A percentile compares a stretch with the other conserved stretches of the same genome.
Conservation (phyloP, 805 yeast species). For the Kluyveromyces lactis region DNA sequence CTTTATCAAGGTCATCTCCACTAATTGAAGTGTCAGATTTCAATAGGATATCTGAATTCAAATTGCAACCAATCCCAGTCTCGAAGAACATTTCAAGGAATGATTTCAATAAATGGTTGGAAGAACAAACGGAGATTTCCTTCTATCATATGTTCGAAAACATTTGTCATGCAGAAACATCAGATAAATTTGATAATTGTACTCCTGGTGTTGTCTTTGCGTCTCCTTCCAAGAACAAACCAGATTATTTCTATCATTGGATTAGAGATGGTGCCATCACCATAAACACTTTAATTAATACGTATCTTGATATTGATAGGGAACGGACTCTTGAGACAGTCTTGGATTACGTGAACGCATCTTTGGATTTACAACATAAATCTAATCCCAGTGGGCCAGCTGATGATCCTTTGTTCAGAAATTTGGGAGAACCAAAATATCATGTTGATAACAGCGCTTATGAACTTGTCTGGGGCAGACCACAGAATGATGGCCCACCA, state of each 20-base stretch:
- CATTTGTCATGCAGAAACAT: conserved; percentile 31
- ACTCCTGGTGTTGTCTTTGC: conserved; percentile 73
- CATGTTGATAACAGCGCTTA: conserved; percentile 57
- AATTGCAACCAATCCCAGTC: conserved; percentile 1
- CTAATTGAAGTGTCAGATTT: not conserved
- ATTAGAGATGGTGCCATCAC: conserved; percentile 83
- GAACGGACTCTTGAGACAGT: conserved; percentile 26
- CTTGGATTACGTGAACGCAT: conserved; percentile 55
- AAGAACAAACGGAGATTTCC: conserved; percentile 14
- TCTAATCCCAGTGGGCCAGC: conserved; percentile 63
- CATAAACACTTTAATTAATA: conserved; percentile 51
- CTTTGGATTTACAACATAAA: conserved; percentile 52
- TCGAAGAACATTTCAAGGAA: conserved; percentile 7
- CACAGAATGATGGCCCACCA: conserved; percentile 94
- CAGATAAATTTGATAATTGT: conserved; percentile 31
- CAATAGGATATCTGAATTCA: not conserved
- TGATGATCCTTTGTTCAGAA: conserved; percentile 22
- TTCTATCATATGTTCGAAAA: conserved; percentile 38
- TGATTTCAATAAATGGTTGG: conserved; percentile 8
- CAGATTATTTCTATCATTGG: conserved; percentile 90
- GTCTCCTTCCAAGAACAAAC: conserved; percentile 61
- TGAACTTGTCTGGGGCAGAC: conserved; percentile 77
- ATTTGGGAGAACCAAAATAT: conserved; percentile 85
- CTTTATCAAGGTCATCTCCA: not conserved
- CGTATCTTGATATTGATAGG: conserved; percentile 37